Base-by-base conservation (phyloP, 1,139 yeast genomes). In the Blastobotrys aristatus region DNA sequence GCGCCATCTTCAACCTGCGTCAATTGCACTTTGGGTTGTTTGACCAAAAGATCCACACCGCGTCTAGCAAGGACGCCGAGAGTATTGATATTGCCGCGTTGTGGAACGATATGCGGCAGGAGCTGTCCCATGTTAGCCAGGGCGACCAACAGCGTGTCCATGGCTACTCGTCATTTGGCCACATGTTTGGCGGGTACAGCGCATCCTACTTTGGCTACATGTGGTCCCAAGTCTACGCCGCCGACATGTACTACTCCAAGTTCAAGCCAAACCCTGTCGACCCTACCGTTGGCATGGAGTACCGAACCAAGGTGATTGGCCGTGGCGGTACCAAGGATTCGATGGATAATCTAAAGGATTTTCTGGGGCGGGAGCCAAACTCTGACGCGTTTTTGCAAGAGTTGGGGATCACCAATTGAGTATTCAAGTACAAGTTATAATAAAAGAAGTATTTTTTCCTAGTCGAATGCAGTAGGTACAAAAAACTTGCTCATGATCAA, bases 191-290 rank as follows among this genome's bases (percentile, higher is more conserved):
- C 41, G 94, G 95, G 5, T 87, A 87, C 62, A 89, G 84, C 54
- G 80, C 92, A 20, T 94, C 95, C 2, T 87, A 87, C 68, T 87
- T 86, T 60, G 95, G 95, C 2, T 87, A 87, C 65, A 68, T 86
- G 68, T 87, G 88, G 81, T 84, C 94, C 2, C 82, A 81, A 57
- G 95, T 85, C 21, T 87, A 82, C 70, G 94, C 95, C 1, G 78
- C 86, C 5, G 96, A 87, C 65, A 84, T 87, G 65, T 87, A 77
- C 69, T 80, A 84, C 64, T 68, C 85, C n/a, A 76, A 77, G 59
- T 87, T 87, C 71, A 76, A 77, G 53, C 58, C 70, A 1, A 78
- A 82, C 61, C 95, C 95, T 26, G 73, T 84, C 75, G 77, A 82
- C 60, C 71, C 77, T 11, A 64, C 66, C 17, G 74, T 68, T 50